phyloP scores from a whole-genome alignment of 139 green algal genomes.

The Chlorella sp. region DNA sequence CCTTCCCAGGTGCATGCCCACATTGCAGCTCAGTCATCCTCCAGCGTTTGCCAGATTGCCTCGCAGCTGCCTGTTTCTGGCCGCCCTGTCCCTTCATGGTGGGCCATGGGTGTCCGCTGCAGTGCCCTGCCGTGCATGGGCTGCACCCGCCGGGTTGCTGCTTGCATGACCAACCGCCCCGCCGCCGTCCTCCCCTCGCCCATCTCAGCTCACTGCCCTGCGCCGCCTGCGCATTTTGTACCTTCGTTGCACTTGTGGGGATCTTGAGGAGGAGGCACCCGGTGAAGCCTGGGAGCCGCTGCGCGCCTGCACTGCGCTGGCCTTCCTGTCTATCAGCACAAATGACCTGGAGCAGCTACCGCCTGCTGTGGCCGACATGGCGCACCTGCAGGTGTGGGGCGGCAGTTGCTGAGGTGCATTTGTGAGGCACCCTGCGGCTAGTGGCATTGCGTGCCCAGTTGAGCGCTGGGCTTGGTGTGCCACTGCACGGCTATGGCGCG shows the following conservation, averaged over 20 bases:
- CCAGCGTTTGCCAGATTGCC: too few species aligned
- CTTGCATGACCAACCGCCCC: too few species aligned
- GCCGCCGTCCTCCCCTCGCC: background rate
- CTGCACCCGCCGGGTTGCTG: too few species aligned
- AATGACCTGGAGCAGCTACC: slow-evolving; percentile 2
- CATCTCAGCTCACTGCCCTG: background rate
- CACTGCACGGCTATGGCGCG: too few species aligned
- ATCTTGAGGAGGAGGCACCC: background rate
- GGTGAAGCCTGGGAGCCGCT: background rate
- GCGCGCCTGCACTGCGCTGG: background rate
- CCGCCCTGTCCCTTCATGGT: too few species aligned
- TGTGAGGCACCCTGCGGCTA: background rate
- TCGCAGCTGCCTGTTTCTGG: too few species aligned
- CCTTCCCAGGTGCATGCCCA: background rate
- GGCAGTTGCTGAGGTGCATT: background rate
- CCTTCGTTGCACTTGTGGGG: background rate
- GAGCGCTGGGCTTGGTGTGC: too few species aligned
- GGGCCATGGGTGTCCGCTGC: too few species aligned
- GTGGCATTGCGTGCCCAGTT: too few species aligned
- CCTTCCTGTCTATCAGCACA: slow-evolving; percentile 1
- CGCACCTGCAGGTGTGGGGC: slow-evolving; percentile 7
- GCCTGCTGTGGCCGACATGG: slow-evolving; percentile 9
- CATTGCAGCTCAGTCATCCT: too few species aligned
- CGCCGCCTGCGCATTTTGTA: background rate
- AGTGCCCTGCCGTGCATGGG: too few species aligned